Evolutionary conservation across 495 filamentous ascomycete species (phyloP).

Genomic region (Cladorrhinum samala): DNA sequence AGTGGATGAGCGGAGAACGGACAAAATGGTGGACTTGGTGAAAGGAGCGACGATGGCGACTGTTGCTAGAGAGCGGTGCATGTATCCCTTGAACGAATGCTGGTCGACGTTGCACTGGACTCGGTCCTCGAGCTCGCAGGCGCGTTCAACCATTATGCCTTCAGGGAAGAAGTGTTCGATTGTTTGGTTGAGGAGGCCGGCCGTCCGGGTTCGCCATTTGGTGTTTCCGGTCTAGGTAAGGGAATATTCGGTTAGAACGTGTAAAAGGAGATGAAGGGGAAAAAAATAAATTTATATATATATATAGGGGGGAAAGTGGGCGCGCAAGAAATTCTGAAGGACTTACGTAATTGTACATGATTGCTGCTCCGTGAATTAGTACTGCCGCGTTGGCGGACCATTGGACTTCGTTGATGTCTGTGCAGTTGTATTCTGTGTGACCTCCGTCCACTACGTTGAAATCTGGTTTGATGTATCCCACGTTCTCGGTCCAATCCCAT

Average conservation of each 20-base stretch:
- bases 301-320: neutral
- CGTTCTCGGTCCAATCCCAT: slow-evolving; percentile 57
- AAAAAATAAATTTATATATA: neutral
- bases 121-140: slow-evolving; percentile 52
- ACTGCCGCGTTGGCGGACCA: slow-evolving; percentile 69
- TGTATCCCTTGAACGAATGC: slow-evolving; percentile 83
- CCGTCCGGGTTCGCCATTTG: slow-evolving; percentile 48
- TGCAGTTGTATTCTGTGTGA: slow-evolving; percentile 44
- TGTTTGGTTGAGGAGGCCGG: slow-evolving; percentile 48
- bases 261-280: neutral
- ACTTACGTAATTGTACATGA: slow-evolving; percentile 60
- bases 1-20: slow-evolving; percentile 57
- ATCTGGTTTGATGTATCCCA: slow-evolving; percentile 45
- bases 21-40: slow-evolving; percentile 53
- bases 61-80: slow-evolving; percentile 69
- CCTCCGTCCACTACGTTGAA: slow-evolving; percentile 57
- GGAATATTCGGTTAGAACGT: neutral
- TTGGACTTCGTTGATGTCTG: slow-evolving; percentile 44
- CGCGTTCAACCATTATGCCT: slow-evolving; percentile 55
- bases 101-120: slow-evolving; percentile 65
- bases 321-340: slow-evolving; percentile 28
- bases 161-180: slow-evolving; percentile 51
- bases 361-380: slow-evolving; percentile 60
- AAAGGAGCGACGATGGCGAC: slow-evolving; percentile 66
- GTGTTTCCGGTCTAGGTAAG: slow-evolving; percentile 39